Evolutionary conservation across 768 basidiomycete genomes (phyloP).

Genomic region (Stropharia rugosoannulata): DNA sequence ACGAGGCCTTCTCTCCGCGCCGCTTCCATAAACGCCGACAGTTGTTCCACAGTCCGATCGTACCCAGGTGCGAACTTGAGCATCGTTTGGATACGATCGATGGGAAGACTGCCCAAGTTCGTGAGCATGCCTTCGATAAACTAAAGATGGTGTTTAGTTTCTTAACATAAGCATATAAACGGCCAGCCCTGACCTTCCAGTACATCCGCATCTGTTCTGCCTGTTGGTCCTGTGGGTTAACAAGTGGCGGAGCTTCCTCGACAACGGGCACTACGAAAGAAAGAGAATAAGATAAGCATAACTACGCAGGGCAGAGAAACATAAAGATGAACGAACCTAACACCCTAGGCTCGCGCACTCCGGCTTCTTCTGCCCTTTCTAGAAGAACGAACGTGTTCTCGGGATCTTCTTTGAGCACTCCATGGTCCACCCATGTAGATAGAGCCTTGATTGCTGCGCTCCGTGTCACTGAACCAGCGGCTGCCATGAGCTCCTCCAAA

Average conservation of each 20-base stretch:
- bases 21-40: slow-evolving; percentile 78
- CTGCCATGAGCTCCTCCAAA: slow-evolving; percentile 61
- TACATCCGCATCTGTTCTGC: slow-evolving; percentile 85
- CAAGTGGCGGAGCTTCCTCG: slow-evolving; percentile 49
- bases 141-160: slow-evolving; percentile 30
- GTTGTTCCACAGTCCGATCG: slow-evolving; percentile 76
- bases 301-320: background rate
- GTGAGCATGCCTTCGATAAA: slow-evolving; percentile 93
- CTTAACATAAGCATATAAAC: background rate
- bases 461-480: slow-evolving; percentile 66
- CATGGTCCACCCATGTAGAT: slow-evolving; percentile 80
- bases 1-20: slow-evolving; percentile 78
- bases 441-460: slow-evolving; percentile 71
- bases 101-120: slow-evolving; percentile 72
- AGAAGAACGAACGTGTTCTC: slow-evolving; percentile 64
- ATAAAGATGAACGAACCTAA: slow-evolving; percentile 8
- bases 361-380: slow-evolving; percentile 56
- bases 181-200: slow-evolving; percentile 61
- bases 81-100: slow-evolving; percentile 89
- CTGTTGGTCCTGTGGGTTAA: slow-evolving; percentile 65
- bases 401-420: slow-evolving; percentile 70
- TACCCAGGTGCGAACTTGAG: slow-evolving; percentile 83
- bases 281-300: background rate
- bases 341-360: slow-evolving; percentile 9
- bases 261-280: slow-evolving; percentile 26